Conservation (phyloP, 2,329 filamentous ascomycete genomes). For the Chaetomiaceae sp. region DNA sequence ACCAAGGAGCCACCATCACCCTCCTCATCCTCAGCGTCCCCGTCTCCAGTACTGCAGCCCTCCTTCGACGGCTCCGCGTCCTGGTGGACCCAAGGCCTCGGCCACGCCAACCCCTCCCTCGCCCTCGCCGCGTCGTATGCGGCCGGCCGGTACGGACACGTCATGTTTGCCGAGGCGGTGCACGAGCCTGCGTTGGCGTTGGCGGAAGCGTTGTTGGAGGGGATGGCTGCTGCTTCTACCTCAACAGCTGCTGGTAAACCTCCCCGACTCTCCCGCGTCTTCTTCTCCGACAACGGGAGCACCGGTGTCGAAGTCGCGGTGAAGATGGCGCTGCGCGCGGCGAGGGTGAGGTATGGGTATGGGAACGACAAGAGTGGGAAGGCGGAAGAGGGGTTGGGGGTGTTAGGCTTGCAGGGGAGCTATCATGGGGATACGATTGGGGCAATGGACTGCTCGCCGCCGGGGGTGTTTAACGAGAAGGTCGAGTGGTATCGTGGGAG, state of each 20-base stretch:
- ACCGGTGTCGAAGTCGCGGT: constrained; percentile 79
- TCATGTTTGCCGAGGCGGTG: constrained; percentile 81
- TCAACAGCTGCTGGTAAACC: too few relatives aligned
- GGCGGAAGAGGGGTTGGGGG: constrained; percentile 53
- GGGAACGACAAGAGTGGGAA: constrained; percentile 38
- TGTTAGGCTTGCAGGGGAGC: constrained; percentile 72
- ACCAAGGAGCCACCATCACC: constrained; percentile 21
- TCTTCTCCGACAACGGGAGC: constrained; percentile 80
- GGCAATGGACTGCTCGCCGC: constrained; percentile 80
- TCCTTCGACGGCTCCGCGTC: constrained; percentile 82
- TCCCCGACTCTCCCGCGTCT: constrained; percentile 63
- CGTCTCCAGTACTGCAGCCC: constrained; percentile 46
- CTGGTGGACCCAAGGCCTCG: constrained; percentile 88
- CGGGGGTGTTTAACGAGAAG: constrained; percentile 72
- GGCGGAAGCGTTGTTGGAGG: constrained; percentile 58
- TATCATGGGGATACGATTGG: constrained; percentile 89
- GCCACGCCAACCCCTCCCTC: constrained; percentile 69
- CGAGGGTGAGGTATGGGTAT: constrained; percentile 60
- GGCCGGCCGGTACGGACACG: constrained; percentile 78
- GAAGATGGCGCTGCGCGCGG: constrained; percentile 76
- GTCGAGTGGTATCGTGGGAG: constrained; percentile 81
- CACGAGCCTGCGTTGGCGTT: constrained; percentile 71
- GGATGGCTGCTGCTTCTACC: constrained; percentile 45
- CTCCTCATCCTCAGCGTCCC: background rate
- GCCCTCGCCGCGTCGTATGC: constrained; percentile 75